A percentile compares a stretch with the other conserved stretches of the same genome.
Conservation (phyloP, 306 rosid genomes). For the Albizia julibrissin region DNA sequence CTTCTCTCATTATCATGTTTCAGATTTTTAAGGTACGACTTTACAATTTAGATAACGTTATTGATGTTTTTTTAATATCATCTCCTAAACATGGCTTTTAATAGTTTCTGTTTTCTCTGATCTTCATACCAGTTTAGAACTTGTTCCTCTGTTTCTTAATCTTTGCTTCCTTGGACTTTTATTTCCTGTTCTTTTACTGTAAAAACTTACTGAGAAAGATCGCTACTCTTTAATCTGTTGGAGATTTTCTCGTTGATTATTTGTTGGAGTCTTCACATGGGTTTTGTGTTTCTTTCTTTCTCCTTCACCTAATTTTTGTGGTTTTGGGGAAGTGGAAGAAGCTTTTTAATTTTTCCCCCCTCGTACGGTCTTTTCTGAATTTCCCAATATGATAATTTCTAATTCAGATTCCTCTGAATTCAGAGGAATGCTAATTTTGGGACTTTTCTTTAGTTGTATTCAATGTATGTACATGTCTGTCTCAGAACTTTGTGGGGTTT, state of each 20-base stretch:
- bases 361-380: slow-evolving; percentile 37
- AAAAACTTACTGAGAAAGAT: slow-evolving; percentile 15
- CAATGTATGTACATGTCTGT: slow-evolving; percentile 3
- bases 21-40: slow-evolving; percentile 86
- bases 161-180: slow-evolving; percentile 41
- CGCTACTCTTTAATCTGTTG: slow-evolving; percentile 26
- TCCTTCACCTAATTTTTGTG: slow-evolving; percentile 34
- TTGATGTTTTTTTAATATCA: neutral
- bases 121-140: slow-evolving; percentile 23
- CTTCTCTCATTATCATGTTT: slow-evolving; percentile 65
- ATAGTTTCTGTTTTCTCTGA: slow-evolving; percentile 29
- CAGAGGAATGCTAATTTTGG: slow-evolving; percentile 27
- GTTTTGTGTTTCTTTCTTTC: slow-evolving; percentile 5
- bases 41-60: slow-evolving; percentile 1
- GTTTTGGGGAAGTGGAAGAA: slow-evolving; percentile 35
- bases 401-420: slow-evolving; percentile 35
- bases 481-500: slow-evolving; percentile 30
- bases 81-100: neutral
- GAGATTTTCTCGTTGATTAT: slow-evolving; percentile 17
- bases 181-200: neutral
- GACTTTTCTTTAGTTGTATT: slow-evolving; percentile 24
- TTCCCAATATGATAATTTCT: slow-evolving; percentile 30
- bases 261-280: slow-evolving; percentile 29
- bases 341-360: slow-evolving; percentile 37
- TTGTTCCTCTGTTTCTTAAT: slow-evolving; percentile 28